A percentile compares a stretch with the other conserved stretches of the same genome.
Evolutionary conservation across 257 asterid species (phyloP).

Genomic region (Solanum corneliomulleri): DNA sequence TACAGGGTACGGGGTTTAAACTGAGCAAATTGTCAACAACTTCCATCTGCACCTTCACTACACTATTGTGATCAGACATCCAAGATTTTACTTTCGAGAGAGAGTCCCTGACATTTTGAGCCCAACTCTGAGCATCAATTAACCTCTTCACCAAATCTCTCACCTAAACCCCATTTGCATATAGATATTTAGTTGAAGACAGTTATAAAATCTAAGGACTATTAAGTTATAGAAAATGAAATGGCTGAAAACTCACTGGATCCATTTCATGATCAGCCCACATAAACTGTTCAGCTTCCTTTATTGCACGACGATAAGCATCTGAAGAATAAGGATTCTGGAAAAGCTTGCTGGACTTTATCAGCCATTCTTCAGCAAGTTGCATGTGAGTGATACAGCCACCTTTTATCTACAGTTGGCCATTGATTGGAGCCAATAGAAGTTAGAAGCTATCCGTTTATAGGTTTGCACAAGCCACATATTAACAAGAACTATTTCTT

Average conservation of each 20-base stretch:
- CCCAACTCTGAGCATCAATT: constrained; percentile 63
- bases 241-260: constrained; percentile 45
- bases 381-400: constrained; percentile 39
- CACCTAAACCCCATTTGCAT: constrained; percentile 34
- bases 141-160: constrained; percentile 55
- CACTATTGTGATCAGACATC: constrained; percentile 24
- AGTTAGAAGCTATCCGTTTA: background rate
- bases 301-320: constrained; percentile 49
- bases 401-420: constrained; percentile 55
- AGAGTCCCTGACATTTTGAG: constrained; percentile 48
- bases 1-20: constrained; percentile 41
- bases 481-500: background rate
- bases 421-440: background rate
- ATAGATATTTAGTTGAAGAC: constrained; percentile 10
- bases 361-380: constrained; percentile 85
- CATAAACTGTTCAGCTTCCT: constrained; percentile 80
- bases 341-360: constrained; percentile 45
- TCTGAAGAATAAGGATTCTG: constrained; percentile 49
- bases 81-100: constrained; percentile 51
- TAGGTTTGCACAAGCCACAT: background rate
- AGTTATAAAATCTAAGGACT: background rate
- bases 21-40: constrained; percentile 47
- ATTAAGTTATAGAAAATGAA: background rate
- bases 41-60: constrained; percentile 44
- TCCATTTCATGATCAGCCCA: constrained; percentile 98